Base-by-base conservation (phyloP, 2,329 filamentous ascomycete species). In the Plenodomus tracheiphilus region DNA sequence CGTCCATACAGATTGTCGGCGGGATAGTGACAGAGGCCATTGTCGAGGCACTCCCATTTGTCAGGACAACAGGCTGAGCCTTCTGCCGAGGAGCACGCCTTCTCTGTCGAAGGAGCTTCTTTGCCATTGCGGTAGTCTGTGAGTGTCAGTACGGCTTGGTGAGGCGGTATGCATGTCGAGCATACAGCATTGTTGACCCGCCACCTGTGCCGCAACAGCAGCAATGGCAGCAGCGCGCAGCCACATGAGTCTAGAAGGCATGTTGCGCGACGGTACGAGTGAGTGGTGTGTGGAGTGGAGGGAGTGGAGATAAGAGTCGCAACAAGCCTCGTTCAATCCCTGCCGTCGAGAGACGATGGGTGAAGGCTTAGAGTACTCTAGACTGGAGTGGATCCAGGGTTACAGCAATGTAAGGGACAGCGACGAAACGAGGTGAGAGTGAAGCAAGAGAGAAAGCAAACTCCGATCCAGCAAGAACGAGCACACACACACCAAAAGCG, bases 31-130 rank as follows among this genome's bases (percentile, higher is more conserved):
- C 70, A 72, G 6, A 71, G 59, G n/a, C 70, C 70, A 43, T 72
- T 72, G 51, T 70, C 65, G 25, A 72, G 61, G 39, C 70, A 72
- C 41, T 69, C 22, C 68, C 69, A 72, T 11, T 62, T 68, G 16
- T 68, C 57, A 5, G 70, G 70, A 41, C 70, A 72, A 53, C 70
- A 72, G 4, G 68, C 66, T 9, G 68, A 62, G 16, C 66, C 69
- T 45, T 64, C 43, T 41, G 51, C 61, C n/a, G 62, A 59, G 2
- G 68, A 68, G 51, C 69, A 72, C 22, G 69, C 59, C 42, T 68
- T 66, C 40, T 72, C 69, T 20, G 59, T 56, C 15, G 57, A 49
- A 11, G 63, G 47, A 10, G 68, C 66, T 39, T 53, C 16, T 6
- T 39, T 43, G 36, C 69, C 69, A 45, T 70, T 66, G 19, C 67